A percentile compares a stretch with the other conserved stretches of the same genome.
Conservation (phyloP, 306 rosid genomes). For the Trifolium fragiferum region DNA sequence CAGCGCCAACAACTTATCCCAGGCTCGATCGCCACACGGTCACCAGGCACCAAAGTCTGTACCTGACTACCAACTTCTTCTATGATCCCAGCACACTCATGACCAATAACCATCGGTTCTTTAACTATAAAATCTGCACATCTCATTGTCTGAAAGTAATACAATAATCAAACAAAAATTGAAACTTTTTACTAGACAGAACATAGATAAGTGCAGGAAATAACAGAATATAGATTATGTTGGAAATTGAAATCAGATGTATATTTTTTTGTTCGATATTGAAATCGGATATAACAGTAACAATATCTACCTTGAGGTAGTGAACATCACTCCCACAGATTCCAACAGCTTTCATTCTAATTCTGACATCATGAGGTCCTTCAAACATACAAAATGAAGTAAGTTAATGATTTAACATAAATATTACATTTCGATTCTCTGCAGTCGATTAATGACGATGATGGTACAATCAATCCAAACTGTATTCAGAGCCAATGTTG, state of each 20-base stretch:
- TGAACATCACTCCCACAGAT: slow-evolving; percentile 98
- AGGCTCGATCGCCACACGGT: slow-evolving; percentile 85
- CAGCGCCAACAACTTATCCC: slow-evolving; percentile 92
- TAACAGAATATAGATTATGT: neutral
- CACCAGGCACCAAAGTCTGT: slow-evolving; percentile 63
- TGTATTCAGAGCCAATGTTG: too few relatives aligned
- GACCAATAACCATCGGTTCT: slow-evolving; percentile 97
- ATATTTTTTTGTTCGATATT: neutral
- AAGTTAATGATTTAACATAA: slow-evolving; percentile 7
- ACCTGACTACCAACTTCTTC: slow-evolving; percentile 83
- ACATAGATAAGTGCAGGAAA: slow-evolving; percentile 1
- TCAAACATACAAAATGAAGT: slow-evolving; percentile 36
- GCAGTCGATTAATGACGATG: neutral
- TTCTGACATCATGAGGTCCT: slow-evolving; percentile 83
- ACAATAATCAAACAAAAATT: slow-evolving; percentile 37
- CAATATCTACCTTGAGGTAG: slow-evolving; percentile 65
- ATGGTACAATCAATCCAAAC: neutral
- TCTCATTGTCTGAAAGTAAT: slow-evolving; percentile 64
- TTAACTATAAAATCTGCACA: slow-evolving; percentile 74
- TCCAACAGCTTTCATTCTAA: slow-evolving; percentile 91
- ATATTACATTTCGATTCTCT: neutral
- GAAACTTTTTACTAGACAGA: neutral
- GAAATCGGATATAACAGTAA: slow-evolving; percentile 12
- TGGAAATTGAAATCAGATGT: slow-evolving; percentile 3
- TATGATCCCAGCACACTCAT: slow-evolving; percentile 91